Evolutionary conservation across 2,329 filamentous ascomycete species (phyloP).

Genomic region (Neopestalotiopsis rosae): DNA sequence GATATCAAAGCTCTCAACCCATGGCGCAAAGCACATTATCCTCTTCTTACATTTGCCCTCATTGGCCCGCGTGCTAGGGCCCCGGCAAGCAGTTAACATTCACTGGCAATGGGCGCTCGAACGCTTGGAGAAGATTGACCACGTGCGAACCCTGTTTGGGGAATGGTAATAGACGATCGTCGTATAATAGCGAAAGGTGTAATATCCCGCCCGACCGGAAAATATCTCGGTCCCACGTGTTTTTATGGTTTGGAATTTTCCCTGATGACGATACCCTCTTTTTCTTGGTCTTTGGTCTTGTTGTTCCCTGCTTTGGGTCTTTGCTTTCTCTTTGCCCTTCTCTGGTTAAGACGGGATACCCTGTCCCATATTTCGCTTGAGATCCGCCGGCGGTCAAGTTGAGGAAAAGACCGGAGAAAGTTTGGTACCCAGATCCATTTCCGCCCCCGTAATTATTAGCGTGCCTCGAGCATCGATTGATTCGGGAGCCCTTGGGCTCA

Average conservation of each 20-base stretch:
- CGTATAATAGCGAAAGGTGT: slow-evolving; percentile 10
- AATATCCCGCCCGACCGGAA: slow-evolving; percentile 17
- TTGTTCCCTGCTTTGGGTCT: not conserved
- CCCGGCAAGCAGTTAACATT: not conserved
- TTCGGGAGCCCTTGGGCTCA: too few relatives aligned
- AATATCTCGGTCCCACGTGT: slow-evolving; percentile 16
- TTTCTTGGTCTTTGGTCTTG: not conserved
- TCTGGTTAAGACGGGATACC: not conserved
- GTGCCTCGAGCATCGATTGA: not conserved
- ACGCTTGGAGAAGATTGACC: slow-evolving; percentile 5
- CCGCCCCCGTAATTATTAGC: not conserved
- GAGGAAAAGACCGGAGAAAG: not conserved
- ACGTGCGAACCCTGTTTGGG: slow-evolving; percentile 9
- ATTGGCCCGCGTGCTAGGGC: not conserved
- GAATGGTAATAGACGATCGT: slow-evolving; percentile 13
- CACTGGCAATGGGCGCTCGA: not conserved
- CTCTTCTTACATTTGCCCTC: not conserved
- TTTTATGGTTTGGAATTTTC: not conserved
- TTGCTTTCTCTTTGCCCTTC: not conserved
- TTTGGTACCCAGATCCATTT: not conserved
- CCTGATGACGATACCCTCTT: not conserved
- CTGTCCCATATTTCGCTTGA: not conserved
- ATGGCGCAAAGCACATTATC: not conserved
- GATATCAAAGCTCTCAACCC: too few relatives aligned
- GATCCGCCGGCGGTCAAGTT: not conserved